These are phyloP conservation scores for Chrysopogon serrulatus DNA, from an alignment of 176 grass and related monocot genomes.

Conservation along the genomic window DNA sequence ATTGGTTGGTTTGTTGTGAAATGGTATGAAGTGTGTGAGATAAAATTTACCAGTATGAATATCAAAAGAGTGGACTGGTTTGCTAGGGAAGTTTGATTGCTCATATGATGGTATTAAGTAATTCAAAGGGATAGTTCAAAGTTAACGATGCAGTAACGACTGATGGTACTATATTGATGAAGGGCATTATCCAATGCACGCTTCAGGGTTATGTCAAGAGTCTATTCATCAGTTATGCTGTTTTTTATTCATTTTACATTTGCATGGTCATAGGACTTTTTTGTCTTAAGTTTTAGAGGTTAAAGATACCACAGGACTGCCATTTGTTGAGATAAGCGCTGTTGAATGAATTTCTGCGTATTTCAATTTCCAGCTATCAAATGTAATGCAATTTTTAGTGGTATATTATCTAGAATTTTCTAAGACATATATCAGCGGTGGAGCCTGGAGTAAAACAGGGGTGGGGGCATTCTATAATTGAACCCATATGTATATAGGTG, in stretches of 20 bases:
- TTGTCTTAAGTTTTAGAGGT: background rate
- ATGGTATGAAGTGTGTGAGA: background rate
- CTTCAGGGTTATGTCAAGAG: background rate
- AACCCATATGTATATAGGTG: no score
- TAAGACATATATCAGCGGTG: no score
- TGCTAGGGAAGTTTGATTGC: background rate
- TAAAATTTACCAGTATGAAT: background rate
- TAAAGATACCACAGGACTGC: background rate
- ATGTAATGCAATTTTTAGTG: background rate
- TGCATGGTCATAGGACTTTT: background rate
- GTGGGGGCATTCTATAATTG: no score
- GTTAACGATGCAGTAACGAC: background rate
- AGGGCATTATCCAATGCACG: background rate
- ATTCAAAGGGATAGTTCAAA: background rate
- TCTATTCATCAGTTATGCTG: background rate
- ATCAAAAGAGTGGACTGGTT: background rate
- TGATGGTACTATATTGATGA: background rate
- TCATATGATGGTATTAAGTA: background rate
- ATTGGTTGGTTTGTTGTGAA: background rate
- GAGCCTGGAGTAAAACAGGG: no score
- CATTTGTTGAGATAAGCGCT: background rate
- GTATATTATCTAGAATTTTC: background rate
- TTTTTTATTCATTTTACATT: constrained; percentile 3
- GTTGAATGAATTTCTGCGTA: background rate
- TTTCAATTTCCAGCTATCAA: constrained; percentile 8